phyloP scores from a whole-genome alignment of 768 basidiomycete species.

The Sporobolomyces roseus region DNA sequence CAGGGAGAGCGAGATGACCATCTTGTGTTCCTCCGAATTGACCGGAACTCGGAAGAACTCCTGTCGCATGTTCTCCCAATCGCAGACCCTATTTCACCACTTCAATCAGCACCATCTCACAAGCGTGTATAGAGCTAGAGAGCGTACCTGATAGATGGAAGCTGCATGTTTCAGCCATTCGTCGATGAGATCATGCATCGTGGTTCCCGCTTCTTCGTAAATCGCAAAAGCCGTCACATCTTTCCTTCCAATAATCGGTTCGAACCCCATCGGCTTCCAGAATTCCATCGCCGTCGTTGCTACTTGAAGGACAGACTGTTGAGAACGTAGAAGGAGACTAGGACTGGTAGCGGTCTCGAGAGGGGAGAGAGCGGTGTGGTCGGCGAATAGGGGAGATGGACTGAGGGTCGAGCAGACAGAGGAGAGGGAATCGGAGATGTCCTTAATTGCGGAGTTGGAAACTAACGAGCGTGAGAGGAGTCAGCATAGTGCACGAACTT shows the following conservation, averaged over 20 bases:
- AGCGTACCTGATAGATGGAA: conserved; percentile 25
- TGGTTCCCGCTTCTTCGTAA: conserved; percentile 24
- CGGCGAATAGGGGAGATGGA: conserved; percentile 28
- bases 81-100: conserved; percentile 22
- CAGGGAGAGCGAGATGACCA: conserved; percentile 20
- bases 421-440: background rate
- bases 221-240: conserved; percentile 30
- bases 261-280: conserved; percentile 41
- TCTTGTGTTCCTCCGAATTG: conserved; percentile 17
- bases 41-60: background rate
- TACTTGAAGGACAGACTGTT: conserved; percentile 27
- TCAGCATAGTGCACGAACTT: background rate
- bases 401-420: conserved; percentile 1
- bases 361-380: conserved; percentile 4
- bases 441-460: conserved; percentile 1
- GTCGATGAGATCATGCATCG: conserved; percentile 4
- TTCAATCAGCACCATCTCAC: no score
- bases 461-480: background rate
- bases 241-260: conserved; percentile 31
- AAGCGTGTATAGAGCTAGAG: no score
- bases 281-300: conserved; percentile 16
- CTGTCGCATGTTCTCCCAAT: conserved; percentile 22
- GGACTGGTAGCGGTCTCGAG: background rate
- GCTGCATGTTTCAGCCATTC: conserved; percentile 10
- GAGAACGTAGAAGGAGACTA: conserved; percentile 22